Percentiles rank a stretch among this genome's conserved stretches.
phyloP scores from a whole-genome alignment of 352 stramenopile species.

The Phytopythium mirpurense region DNA sequence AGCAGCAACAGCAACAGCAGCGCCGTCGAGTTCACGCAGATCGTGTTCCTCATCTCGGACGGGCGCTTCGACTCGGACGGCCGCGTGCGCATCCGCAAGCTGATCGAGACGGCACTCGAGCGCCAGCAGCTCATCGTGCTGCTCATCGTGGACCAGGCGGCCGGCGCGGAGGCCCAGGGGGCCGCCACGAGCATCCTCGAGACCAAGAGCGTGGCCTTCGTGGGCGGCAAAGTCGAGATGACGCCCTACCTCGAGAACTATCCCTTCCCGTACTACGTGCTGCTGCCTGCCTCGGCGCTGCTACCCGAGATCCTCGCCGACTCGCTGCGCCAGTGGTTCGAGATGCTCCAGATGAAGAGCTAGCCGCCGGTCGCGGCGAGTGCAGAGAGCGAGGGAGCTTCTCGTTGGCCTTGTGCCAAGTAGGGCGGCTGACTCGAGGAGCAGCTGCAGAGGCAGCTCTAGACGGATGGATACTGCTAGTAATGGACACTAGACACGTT shows the following conservation, averaged over 20 bases:
- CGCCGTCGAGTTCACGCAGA: slow-evolving; percentile 90
- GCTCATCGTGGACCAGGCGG: slow-evolving; percentile 93
- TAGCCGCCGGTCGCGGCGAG: neutral
- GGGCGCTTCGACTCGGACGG: slow-evolving; percentile 97
- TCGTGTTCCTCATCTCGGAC: slow-evolving; percentile 99
- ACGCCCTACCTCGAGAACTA: slow-evolving; percentile 99
- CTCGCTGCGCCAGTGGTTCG: slow-evolving; percentile 99
- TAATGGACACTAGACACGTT: too few species aligned
- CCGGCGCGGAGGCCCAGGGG: neutral
- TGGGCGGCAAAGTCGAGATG: slow-evolving; percentile 94
- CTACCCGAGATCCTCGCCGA: slow-evolving; percentile 99
- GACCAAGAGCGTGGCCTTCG: slow-evolving; percentile 97
- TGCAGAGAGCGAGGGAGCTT: neutral
- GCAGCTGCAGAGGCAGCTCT: too few species aligned
- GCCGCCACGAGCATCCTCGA: slow-evolving; percentile 94
- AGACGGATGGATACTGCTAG: too few species aligned
- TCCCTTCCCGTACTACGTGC: slow-evolving; percentile 99
- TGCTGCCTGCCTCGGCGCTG: slow-evolving; percentile 93
- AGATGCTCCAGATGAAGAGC: slow-evolving; percentile 90
- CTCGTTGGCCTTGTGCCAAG: too few species aligned
- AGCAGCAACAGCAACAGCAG: too few species aligned
- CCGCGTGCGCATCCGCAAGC: slow-evolving; percentile 90
- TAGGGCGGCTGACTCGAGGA: too few species aligned
- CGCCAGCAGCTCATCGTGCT: slow-evolving; percentile 98
- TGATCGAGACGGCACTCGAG: slow-evolving; percentile 96